Evolutionary conservation across 768 basidiomycete genomes (phyloP).

Genomic region (Suillus luteus): DNA sequence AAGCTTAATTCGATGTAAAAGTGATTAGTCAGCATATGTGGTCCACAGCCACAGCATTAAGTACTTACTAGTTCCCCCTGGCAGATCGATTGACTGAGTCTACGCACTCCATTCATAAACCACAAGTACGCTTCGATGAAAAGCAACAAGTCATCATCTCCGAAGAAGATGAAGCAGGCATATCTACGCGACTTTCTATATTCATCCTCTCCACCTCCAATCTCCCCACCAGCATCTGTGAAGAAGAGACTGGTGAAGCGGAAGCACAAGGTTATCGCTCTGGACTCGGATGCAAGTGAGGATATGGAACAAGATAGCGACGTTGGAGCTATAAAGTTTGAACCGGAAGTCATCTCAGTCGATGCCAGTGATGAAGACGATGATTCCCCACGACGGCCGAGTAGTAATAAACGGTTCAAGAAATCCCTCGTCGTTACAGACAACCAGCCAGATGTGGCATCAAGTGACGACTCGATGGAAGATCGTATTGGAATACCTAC

Average conservation of each 20-base stretch:
- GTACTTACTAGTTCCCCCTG: background rate
- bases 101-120: background rate
- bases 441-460: constrained; percentile 13
- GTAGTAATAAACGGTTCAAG: constrained; percentile 17
- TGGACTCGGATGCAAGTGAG: constrained; percentile 24
- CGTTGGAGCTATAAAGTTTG: constrained; percentile 54
- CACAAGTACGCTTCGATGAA: constrained; percentile 16
- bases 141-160: constrained; percentile 16
- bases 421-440: constrained; percentile 19
- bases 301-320: constrained; percentile 41
- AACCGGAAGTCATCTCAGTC: constrained; percentile 28
- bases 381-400: constrained; percentile 26
- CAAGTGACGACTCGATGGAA: constrained; percentile 28
- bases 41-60: background rate
- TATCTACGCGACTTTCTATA: constrained; percentile 41
- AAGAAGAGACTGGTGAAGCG: constrained; percentile 16
- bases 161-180: constrained; percentile 43
- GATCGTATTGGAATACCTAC: constrained; percentile 21
- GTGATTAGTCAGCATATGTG: background rate
- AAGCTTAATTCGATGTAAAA: background rate
- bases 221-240: constrained; percentile 18
- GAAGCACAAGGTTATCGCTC: constrained; percentile 18
- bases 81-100: background rate
- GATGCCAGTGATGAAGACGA: constrained; percentile 29
- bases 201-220: constrained; percentile 32